Percentiles rank a stretch among this genome's conserved stretches.
phyloP scores from a whole-genome alignment of 352 stramenopile genomes.

The Phytophthora pinifolia region DNA sequence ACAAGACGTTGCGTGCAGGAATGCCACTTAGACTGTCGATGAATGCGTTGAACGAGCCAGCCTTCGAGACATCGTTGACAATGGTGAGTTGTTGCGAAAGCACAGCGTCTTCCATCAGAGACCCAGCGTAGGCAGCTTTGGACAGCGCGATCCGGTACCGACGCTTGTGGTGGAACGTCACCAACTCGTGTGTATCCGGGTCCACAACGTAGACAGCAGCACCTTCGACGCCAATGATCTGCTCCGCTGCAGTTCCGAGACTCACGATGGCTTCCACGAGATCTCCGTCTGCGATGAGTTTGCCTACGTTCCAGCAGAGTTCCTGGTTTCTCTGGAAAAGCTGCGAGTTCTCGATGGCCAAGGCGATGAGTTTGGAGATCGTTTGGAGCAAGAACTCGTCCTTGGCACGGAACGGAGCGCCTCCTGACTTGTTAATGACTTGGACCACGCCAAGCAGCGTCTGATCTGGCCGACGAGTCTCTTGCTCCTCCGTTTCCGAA shows the following conservation, averaged over 20 bases:
- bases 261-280: conserved; percentile 59
- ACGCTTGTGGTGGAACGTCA: conserved; percentile 74
- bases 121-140: conserved; percentile 48
- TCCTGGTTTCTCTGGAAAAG: conserved; percentile 81
- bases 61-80: conserved; percentile 50
- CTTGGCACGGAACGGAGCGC: conserved; percentile 72
- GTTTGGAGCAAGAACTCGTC: conserved; percentile 77
- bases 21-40: conserved; percentile 66
- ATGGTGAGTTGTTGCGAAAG: conserved; percentile 52
- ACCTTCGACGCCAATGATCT: conserved; percentile 72
- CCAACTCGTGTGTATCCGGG: conserved; percentile 41
- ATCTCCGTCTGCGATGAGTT: conserved; percentile 61
- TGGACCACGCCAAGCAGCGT: conserved; percentile 72
- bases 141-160: conserved; percentile 59
- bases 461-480: conserved; percentile 23
- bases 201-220: conserved; percentile 68
- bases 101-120: conserved; percentile 56
- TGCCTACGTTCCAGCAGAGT: conserved; percentile 60
- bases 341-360: conserved; percentile 82
- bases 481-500: neutral
- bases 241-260: conserved; percentile 54
- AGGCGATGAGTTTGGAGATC: conserved; percentile 75
- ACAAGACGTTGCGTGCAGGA: conserved; percentile 55
- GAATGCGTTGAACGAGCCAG: conserved; percentile 56
- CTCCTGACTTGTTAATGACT: conserved; percentile 82